Evolutionary conservation across 306 rosid genomes (phyloP), one percentile per base, ranked within the genome.

Genomic region (Cyclanthera cordifolia): DNA sequence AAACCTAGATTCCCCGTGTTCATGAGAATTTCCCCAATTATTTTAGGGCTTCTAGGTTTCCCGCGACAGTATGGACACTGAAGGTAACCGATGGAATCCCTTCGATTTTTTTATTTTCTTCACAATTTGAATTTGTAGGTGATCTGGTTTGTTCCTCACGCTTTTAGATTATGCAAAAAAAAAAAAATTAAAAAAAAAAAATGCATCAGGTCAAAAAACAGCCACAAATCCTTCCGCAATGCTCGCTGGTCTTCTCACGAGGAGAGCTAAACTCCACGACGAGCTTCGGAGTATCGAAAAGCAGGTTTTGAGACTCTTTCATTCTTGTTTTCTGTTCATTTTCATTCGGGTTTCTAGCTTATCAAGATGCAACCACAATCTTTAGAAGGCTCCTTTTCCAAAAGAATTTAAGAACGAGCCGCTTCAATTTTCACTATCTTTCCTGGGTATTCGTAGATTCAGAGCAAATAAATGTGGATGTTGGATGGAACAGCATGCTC

Each of bases 251-350:
- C 83, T 90, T 5, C 91, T 94, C 43, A 75, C 87, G 63, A 85
- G 89, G 83, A 82, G 97, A 79, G 88, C 90, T 48, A 94, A 94
- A 75, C 95, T 94, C 72, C 99, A 90, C 70, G 99, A 94, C 3
- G 99, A 90, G 75, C 95, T 94, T 53, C 90, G 99, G 8, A 84
- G 64, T 72, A 94, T 94, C 60, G 99, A 94, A 75, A 94, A 84
- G 75, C 97, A 90, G 97, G 97, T 86, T 43, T 64, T 6, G 11
- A 56, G 21, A 12, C 19, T 30, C 25, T 43, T 64, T 41, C 11
- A 10, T 60, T 34, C 5, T 20, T 32, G 16, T 60, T 34, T 32
- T 58, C 1, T 3, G 65, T 58, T 34, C 11, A 0, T 0, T 59
- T 59, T 41, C 11, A 43, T 32, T 32, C 34, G 67, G 48, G 24